Evolutionary conservation across 768 basidiomycete genomes (phyloP).

Genomic region (Tricholoma hemisulphureum): DNA sequence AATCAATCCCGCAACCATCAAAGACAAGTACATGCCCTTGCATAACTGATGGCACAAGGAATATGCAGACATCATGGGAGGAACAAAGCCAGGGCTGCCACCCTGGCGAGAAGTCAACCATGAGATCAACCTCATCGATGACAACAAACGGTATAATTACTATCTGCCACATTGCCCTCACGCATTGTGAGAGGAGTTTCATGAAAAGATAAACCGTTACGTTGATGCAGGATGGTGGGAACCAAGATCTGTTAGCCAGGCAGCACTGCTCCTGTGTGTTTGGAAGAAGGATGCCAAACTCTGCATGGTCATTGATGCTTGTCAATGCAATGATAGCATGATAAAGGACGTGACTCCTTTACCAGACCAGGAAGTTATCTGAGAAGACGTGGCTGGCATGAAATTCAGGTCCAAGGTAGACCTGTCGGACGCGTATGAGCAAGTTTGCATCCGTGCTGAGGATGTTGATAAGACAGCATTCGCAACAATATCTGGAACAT

Average conservation of each 20-base stretch:
- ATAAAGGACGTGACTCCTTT: conserved; percentile 39
- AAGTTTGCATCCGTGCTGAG: conserved; percentile 30
- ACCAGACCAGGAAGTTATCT: conserved; percentile 37
- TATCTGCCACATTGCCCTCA: conserved; percentile 33
- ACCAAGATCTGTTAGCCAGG: conserved; percentile 17
- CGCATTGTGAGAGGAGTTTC: conserved; percentile 22
- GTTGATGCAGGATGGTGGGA: conserved; percentile 35
- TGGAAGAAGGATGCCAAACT: conserved; percentile 32
- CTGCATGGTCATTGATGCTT: conserved; percentile 32
- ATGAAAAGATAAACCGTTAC: too few species aligned
- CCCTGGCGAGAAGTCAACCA: too few species aligned
- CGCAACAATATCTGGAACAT: conserved; percentile 36
- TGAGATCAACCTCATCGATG: too few species aligned
- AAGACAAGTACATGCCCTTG: too few species aligned
- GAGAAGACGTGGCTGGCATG: conserved; percentile 30
- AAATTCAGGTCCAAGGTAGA: conserved; percentile 40
- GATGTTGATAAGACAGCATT: conserved; percentile 35
- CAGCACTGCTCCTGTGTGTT: conserved; percentile 32
- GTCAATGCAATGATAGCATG: conserved; percentile 39
- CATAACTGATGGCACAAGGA: too few species aligned
- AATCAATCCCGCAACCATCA: too few species aligned
- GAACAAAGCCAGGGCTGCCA: too few species aligned
- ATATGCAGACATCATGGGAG: too few species aligned
- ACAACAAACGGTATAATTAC: too few species aligned
- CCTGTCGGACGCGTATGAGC: conserved; percentile 42